Evolutionary conservation across 148 eudicot species (phyloP), one percentile per base, ranked within the genome.

Genomic region (Vaccinium vitisidaea): DNA sequence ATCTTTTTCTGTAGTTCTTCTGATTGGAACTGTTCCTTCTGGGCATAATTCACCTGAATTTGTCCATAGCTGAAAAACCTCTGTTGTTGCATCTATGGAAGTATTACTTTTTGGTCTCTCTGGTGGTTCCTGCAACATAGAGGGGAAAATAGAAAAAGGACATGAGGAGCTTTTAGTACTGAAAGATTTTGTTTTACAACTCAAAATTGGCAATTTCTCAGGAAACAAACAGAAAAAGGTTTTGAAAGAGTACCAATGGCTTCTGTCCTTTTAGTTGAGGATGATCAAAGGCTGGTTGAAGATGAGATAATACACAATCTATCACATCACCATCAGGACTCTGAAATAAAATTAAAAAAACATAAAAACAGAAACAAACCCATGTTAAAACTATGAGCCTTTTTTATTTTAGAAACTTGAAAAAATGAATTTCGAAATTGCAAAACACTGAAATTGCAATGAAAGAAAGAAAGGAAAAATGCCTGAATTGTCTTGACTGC

Each of bases 221-320:
- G 25, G 75, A 25, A 56, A 39, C 61, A 59, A 65, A 84, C 84
- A 54, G 53, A 67, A 67, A n/a, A 39, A 43, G 54, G 46, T 43
- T 43, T 55, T 15, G 19, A 5, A 27, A 27, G 73, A 10, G 70
- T 89, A 95, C 96, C 96, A 91, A 82, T 89, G 93, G 94, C 92
- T 88, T 95, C 86, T 94, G 98, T 30, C 97, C 99, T 88, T 88
- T 93, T 80, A 97, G 98, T 85, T 87, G 74, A 59, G 99, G 99
- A 87, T 95, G 98, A 84, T 97, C 99, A 82, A 97, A 97, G 74
- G 99, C 99, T 80, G 99, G 98, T 84, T 97, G 99, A 83, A 94
- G 98, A 91, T 97, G 99, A 21, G 93, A 77, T 5, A 80, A 79
- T 77, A 97, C 97, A 89, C 99, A 97, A 30, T 97, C 95, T 82